Conservation (phyloP, 345 rosid genomes). For the Eucalyptus regnans region DNA sequence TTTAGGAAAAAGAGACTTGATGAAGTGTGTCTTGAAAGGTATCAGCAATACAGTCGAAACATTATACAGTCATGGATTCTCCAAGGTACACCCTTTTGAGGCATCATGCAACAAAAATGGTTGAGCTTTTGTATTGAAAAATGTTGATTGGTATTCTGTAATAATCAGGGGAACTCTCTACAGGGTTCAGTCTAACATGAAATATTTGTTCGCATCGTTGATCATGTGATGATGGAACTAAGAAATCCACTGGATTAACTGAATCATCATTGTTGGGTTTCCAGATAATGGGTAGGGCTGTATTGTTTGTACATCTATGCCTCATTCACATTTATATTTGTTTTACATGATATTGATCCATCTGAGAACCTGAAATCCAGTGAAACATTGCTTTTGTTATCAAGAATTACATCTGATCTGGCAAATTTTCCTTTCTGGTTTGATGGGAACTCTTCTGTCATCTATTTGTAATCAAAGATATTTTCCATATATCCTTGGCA, state of each 20-base stretch:
- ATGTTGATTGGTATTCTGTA: not conserved
- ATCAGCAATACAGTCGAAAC: constrained; percentile 74
- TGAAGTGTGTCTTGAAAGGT: constrained; percentile 89
- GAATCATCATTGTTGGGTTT: not conserved
- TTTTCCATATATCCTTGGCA: not conserved
- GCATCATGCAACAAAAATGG: not conserved
- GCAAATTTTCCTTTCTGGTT: not conserved
- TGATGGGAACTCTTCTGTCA: not conserved
- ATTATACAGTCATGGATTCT: constrained; percentile 82
- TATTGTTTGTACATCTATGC: not conserved
- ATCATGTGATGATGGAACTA: not conserved
- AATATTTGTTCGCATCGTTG: not conserved
- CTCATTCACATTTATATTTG: not conserved
- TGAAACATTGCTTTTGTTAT: not conserved
- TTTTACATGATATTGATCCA: not conserved
- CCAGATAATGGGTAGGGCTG: not conserved
- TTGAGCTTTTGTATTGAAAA: not conserved
- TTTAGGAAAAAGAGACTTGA: constrained; percentile 79
- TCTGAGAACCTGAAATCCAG: not conserved
- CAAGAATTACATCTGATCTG: not conserved
- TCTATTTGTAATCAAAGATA: not conserved
- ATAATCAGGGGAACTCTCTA: not conserved
- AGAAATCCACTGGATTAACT: not conserved
- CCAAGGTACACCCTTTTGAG: constrained; percentile 41
- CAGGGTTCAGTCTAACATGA: not conserved